Percentiles rank a stretch among this genome's conserved stretches.
Conservation (phyloP, 2,329 filamentous ascomycete species). For the Fusarium austroafricanum region DNA sequence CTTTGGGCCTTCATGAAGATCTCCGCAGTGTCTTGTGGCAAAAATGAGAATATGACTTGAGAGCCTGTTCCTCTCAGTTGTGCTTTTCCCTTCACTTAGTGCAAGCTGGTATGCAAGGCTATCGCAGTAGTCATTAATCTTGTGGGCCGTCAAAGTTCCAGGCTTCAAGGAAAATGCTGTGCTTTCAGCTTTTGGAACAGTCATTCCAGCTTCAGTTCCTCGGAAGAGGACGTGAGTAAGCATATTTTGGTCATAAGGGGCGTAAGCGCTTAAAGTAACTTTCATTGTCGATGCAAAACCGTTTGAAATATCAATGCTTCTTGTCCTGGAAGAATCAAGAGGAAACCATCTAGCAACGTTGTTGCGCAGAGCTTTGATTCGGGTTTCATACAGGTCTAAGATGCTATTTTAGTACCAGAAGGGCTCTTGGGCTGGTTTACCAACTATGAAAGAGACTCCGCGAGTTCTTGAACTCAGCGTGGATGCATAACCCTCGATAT, state of each 20-base stretch:
- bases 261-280: background rate
- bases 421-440: background rate
- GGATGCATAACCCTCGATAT: background rate
- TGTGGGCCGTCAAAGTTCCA: background rate
- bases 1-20: rapidly evolving
- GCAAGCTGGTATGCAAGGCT: background rate
- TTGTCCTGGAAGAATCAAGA: rapidly evolving
- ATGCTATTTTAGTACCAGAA: background rate
- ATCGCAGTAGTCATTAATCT: background rate
- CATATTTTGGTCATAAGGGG: background rate
- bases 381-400: background rate
- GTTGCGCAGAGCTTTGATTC: background rate
- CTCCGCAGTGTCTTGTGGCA: background rate
- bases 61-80: background rate
- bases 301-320: background rate
- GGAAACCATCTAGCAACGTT: background rate
- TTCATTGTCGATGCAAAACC: background rate
- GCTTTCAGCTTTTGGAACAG: background rate
- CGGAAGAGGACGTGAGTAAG: background rate
- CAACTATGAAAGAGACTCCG: background rate
- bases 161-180: background rate
- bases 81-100: background rate
- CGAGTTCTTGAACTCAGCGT: background rate
- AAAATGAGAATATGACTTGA: background rate
- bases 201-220: background rate